Conservation (phyloP, 1,139 yeast genomes). For the Kluyveromyces sp. region DNA sequence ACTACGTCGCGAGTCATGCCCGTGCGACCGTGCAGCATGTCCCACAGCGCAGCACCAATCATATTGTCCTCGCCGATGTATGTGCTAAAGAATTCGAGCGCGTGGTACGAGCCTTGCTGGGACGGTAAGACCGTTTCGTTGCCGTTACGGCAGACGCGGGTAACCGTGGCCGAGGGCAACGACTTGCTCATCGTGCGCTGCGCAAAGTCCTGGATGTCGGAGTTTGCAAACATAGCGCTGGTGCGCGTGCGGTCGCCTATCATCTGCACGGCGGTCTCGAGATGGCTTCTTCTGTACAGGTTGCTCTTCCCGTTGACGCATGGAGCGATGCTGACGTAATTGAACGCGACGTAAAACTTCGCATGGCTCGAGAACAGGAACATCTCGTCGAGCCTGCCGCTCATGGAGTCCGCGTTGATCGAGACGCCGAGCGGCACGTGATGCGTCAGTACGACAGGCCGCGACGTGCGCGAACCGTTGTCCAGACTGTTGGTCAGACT, state of each 20-base stretch:
- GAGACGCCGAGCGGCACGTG: conserved; percentile 69
- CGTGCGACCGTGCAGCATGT: conserved; percentile 56
- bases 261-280: conserved; percentile 53
- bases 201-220: conserved; percentile 8
- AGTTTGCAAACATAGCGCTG: conserved; percentile 14
- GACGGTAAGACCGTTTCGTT: background rate
- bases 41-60: conserved; percentile 87
- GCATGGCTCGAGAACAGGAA: conserved; percentile 78
- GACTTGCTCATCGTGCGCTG: conserved; percentile 6
- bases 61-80: conserved; percentile 91
- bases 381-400: conserved; percentile 81
- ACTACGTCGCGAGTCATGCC: conserved; percentile 75
- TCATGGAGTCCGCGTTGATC: conserved; percentile 30
- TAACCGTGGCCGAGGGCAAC: background rate
- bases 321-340: conserved; percentile 72
- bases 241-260: conserved; percentile 29
- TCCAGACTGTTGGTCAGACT: conserved; percentile 45
- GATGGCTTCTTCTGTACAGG: conserved; percentile 60
- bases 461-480: conserved; percentile 38
- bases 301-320: conserved; percentile 94
- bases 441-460: conserved; percentile 65
- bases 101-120: conserved; percentile 29
- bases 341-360: conserved; percentile 74
- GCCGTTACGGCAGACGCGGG: background rate
- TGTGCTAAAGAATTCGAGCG: conserved; percentile 65